phyloP scores from a whole-genome alignment of 2,329 filamentous ascomycete genomes.

The Neoscytalidium dimidiatum region DNA sequence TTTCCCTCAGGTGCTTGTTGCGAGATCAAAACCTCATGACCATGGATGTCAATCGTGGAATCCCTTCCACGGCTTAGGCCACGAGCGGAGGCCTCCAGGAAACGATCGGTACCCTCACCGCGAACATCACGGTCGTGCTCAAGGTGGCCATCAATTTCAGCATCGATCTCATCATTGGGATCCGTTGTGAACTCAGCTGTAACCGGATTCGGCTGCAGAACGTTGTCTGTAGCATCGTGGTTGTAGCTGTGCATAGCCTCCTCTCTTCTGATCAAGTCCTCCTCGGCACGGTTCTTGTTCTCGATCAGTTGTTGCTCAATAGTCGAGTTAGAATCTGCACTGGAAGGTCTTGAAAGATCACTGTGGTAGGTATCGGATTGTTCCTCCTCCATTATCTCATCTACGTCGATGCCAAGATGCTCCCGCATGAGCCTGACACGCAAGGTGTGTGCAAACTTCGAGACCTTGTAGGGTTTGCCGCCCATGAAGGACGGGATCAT shows the following conservation, averaged over 20 bases:
- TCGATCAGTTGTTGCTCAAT: constrained; percentile 40
- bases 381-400: constrained; percentile 63
- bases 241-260: constrained; percentile 70
- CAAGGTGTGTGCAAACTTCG: constrained; percentile 88
- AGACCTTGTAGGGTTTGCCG: constrained; percentile 84
- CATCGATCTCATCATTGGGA: constrained; percentile 52
- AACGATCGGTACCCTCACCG: constrained; percentile 75
- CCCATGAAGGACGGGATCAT: constrained; percentile 93
- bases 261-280: constrained; percentile 58
- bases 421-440: constrained; percentile 94
- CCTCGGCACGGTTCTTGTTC: constrained; percentile 48
- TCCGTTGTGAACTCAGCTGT: constrained; percentile 55
- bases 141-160: constrained; percentile 46
- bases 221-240: constrained; percentile 62
- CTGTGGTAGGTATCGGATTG: constrained; percentile 62
- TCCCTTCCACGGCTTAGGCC: constrained; percentile 68
- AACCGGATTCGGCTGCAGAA: not conserved
- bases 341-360: constrained; percentile 52
- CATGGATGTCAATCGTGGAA: constrained; percentile 65
- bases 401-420: constrained; percentile 92
- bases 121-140: constrained; percentile 74
- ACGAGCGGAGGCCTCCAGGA: constrained; percentile 55
- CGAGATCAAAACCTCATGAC: constrained; percentile 70
- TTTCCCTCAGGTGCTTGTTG: constrained; percentile 65
- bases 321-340: constrained; percentile 35